Base-by-base conservation (phyloP, 805 yeast genomes). In the Maudiozyma serrabonitensis region DNA sequence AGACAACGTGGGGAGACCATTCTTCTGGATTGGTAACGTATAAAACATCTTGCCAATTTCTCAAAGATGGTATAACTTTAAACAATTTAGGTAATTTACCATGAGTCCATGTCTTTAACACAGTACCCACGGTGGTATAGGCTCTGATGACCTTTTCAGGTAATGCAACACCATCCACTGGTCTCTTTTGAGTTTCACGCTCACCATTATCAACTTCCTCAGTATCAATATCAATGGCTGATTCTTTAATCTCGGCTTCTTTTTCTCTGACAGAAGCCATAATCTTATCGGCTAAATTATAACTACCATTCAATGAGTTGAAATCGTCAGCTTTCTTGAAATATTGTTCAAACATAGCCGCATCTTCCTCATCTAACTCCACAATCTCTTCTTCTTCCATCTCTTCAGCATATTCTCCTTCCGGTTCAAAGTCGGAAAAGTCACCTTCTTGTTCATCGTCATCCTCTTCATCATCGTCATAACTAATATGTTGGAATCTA, bases 141-240 rank as follows among this genome's bases (percentile, higher is more conserved):
- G 96, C 98, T 55, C 86, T 89, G 60, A 93, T 89, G 49, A 93
- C 98, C 66, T 93, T 90, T 50, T 96, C 96, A 6, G 99, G 99
- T 51, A 93, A 75, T 57, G 85, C 75, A 4, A 91, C 96, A 47
- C 83, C 87, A 58, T 87, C 91, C 19, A 64, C 70, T 75, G 79
- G 66, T 71, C 74, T 57, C 64, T 61, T 68, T 15, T 57, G 63
- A 16, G 58, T 65, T 1, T 52, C 53, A 13, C 48, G 31, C 6
- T n/a, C 41, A 9, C 25, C 34, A 15, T 13, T 55, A 6, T 53
- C 55, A 15, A 49, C 60, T 1, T 45, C 45, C 13, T 39, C 45
- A 5, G 41, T 50, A 13, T 47, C 56, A 11, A 47, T 55, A 16
- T 56, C 63, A 40, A 48, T 55, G 52, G 50, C 56, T 40, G 48